A percentile compares a stretch with the other conserved stretches of the same genome.
Conservation (phyloP, 2,329 filamentous ascomycete species). For the Monosporascus cannonballus region DNA sequence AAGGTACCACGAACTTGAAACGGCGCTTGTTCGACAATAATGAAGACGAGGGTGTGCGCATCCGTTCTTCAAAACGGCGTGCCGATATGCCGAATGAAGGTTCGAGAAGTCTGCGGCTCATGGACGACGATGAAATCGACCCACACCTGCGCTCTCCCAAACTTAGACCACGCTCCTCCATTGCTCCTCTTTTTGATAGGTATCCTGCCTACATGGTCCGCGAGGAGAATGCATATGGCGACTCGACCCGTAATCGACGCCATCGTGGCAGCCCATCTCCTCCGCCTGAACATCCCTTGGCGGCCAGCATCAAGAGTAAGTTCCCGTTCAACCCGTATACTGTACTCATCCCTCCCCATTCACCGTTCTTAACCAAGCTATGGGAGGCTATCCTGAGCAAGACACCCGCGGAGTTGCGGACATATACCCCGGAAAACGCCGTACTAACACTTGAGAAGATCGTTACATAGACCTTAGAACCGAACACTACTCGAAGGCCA, state of each 20-base stretch:
- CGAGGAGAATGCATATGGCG: neutral
- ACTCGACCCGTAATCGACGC: neutral
- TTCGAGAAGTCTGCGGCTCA: neutral
- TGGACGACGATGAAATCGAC: neutral
- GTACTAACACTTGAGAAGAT: neutral
- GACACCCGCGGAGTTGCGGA: too few species aligned
- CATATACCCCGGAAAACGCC: neutral
- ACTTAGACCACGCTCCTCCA: neutral
- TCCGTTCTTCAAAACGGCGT: neutral
- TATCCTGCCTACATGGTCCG: neutral
- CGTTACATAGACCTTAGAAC: neutral
- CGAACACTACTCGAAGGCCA: neutral
- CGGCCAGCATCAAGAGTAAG: neutral
- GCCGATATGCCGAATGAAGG: neutral
- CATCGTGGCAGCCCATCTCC: neutral
- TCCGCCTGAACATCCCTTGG: neutral
- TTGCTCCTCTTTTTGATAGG: neutral
- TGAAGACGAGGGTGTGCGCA: neutral
- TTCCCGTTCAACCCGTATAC: neutral
- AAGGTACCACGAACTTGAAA: neutral
- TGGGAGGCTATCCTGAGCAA: too few species aligned
- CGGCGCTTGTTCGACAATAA: neutral
- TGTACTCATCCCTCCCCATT: too few species aligned
- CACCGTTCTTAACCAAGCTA: too few species aligned
- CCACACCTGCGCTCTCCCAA: neutral